phyloP scores from a whole-genome alignment of 768 basidiomycete species.

The Xerocomellus intermedius region DNA sequence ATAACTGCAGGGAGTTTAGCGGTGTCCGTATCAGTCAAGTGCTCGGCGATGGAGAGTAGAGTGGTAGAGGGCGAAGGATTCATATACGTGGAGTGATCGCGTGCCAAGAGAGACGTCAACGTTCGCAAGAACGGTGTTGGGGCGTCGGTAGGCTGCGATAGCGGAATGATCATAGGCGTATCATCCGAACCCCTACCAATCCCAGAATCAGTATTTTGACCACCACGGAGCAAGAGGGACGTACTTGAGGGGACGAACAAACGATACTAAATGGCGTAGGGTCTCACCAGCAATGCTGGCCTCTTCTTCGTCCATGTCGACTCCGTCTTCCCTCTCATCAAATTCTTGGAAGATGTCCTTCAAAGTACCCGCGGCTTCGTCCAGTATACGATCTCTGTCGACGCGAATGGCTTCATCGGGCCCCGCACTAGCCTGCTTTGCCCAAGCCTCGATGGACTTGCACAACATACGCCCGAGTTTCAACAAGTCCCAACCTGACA shows the following conservation, averaged over 20 bases:
- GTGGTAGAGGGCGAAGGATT: constrained; percentile 62
- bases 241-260: constrained; percentile 58
- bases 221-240: constrained; percentile 19
- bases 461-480: constrained; percentile 54
- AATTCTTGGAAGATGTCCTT: constrained; percentile 75
- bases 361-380: constrained; percentile 66
- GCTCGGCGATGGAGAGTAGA: constrained; percentile 63
- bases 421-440: constrained; percentile 34
- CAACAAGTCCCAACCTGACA: constrained; percentile 64
- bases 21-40: constrained; percentile 68
- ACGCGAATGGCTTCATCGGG: constrained; percentile 26
- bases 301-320: constrained; percentile 64
- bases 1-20: constrained; percentile 60
- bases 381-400: constrained; percentile 56
- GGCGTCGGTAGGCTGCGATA: constrained; percentile 52
- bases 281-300: constrained; percentile 62
- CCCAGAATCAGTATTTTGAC: constrained; percentile 6
- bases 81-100: constrained; percentile 57
- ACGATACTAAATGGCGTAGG: constrained; percentile 55
- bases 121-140: constrained; percentile 60
- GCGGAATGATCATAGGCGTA: constrained; percentile 47
- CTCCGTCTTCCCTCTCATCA: constrained; percentile 60
- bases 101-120: constrained; percentile 60
- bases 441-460: constrained; percentile 60
- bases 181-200: constrained; percentile 44